phyloP scores from a whole-genome alignment of 1,139 yeast species.

The Saccharomyces hybrid region DNA sequence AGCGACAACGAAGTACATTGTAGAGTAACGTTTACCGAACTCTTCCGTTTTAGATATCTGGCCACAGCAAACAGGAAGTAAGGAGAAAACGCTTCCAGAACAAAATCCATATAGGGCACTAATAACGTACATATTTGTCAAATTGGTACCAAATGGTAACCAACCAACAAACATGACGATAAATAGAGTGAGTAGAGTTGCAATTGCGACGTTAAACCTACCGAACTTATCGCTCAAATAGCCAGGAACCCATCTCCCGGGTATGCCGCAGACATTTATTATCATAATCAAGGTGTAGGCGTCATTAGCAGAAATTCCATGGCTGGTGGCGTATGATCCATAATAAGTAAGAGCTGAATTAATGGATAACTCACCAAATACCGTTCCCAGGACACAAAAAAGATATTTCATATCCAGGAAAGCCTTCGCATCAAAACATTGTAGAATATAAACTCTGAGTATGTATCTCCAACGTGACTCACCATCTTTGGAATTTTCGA shows the following conservation, averaged over 20 bases:
- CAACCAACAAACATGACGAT: conserved; percentile 40
- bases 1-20: conserved; percentile 57
- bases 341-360: conserved; percentile 40
- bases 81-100: conserved; percentile 42
- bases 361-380: conserved; percentile 38
- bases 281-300: conserved; percentile 43
- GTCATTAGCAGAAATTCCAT: conserved; percentile 37
- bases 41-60: conserved; percentile 58
- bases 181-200: conserved; percentile 34
- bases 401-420: conserved; percentile 37
- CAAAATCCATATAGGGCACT: conserved; percentile 47
- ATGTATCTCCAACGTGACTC: conserved; percentile 11
- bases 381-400: conserved; percentile 38
- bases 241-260: conserved; percentile 46
- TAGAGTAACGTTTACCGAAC: conserved; percentile 64
- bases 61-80: conserved; percentile 46
- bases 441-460: conserved; percentile 21
- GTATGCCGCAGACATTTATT: conserved; percentile 43
- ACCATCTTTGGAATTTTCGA: conserved; percentile 3
- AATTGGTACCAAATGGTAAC: conserved; percentile 39
- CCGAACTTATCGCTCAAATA: conserved; percentile 43
- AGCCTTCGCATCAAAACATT: conserved; percentile 38
- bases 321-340: conserved; percentile 43
- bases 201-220: conserved; percentile 45
- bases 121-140: conserved; percentile 40